Evolutionary conservation across 2,329 filamentous ascomycete species (phyloP).

Genomic region (Fonsecaea nubica): DNA sequence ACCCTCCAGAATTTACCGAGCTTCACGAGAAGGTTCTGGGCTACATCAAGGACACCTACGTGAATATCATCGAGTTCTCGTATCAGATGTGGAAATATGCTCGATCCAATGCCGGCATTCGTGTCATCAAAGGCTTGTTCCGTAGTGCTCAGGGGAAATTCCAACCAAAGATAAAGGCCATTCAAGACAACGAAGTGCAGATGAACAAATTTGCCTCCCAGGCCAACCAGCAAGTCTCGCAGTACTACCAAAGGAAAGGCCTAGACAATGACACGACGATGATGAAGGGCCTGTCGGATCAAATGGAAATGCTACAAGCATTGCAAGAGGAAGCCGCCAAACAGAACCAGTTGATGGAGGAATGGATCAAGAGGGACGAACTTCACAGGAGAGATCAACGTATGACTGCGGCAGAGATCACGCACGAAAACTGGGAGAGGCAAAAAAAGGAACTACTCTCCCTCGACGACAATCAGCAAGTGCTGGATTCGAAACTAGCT

Average conservation of each 20-base stretch:
- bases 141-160: background rate
- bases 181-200: conserved; percentile 1
- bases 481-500: background rate
- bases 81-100: conserved; percentile 9
- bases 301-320: conserved; percentile 6
- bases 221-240: conserved; percentile 4
- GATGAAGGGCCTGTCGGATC: conserved; percentile 1
- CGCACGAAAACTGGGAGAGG: background rate
- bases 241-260: background rate
- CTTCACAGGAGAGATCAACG: background rate
- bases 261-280: background rate
- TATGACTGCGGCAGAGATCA: conserved; percentile 1
- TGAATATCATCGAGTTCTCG: conserved; percentile 7
- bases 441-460: conserved; percentile 3
- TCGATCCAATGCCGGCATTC: background rate
- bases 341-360: conserved; percentile 1
- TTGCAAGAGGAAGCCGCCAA: conserved; percentile 5
- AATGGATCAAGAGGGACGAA: conserved; percentile 4
- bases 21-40: conserved; percentile 1
- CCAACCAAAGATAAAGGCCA: conserved; percentile 3
- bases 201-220: conserved; percentile 6
- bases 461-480: conserved; percentile 4
- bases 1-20: background rate
- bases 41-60: background rate
- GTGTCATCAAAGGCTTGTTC: conserved; percentile 6